A percentile compares a stretch with the other conserved stretches of the same genome.
phyloP scores from a whole-genome alignment of 1,284 basidiomycete species.

The Sutorius eximius region DNA sequence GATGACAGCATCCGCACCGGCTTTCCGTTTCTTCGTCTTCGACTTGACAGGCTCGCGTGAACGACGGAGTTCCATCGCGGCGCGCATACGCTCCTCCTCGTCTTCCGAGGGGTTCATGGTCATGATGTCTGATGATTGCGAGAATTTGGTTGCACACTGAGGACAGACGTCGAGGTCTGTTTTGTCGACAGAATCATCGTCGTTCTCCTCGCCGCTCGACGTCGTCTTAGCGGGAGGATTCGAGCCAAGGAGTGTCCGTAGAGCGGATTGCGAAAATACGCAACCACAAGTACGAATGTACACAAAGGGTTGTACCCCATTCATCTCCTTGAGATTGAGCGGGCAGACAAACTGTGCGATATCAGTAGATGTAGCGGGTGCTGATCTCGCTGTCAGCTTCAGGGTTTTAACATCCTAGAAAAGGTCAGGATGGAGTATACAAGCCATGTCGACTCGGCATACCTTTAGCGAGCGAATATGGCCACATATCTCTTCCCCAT shows the following conservation, averaged over 20 bases:
- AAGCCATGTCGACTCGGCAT: conserved; percentile 23
- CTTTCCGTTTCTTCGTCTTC: conserved; percentile 73
- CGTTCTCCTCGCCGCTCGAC: conserved; percentile 18
- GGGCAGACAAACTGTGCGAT: conserved; percentile 77
- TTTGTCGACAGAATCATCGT: conserved; percentile 16
- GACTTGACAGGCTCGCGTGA: conserved; percentile 51
- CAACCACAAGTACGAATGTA: conserved; percentile 88
- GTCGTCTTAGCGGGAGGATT: conserved; percentile 33
- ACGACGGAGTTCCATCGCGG: conserved; percentile 54
- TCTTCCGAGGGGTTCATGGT: conserved; percentile 63
- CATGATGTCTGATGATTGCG: conserved; percentile 51
- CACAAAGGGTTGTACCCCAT: conserved; percentile 83
- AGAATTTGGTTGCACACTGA: conserved; percentile 71
- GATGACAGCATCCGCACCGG: conserved; percentile 31
- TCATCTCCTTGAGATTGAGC: conserved; percentile 90
- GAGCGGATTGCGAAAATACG: conserved; percentile 76
- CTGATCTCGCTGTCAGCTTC: conserved; percentile 73
- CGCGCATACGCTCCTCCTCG: conserved; percentile 55
- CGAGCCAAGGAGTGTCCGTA: conserved; percentile 57
- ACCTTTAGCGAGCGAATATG: conserved; percentile 89
- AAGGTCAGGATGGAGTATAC: not conserved
- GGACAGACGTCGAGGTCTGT: conserved; percentile 62
- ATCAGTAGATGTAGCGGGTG: conserved; percentile 41
- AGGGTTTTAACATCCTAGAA: conserved; percentile 80
- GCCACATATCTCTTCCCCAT: conserved; percentile 82